Base-by-base conservation (phyloP, 2,329 filamentous ascomycete genomes). In the Apiospora saccharicola region DNA sequence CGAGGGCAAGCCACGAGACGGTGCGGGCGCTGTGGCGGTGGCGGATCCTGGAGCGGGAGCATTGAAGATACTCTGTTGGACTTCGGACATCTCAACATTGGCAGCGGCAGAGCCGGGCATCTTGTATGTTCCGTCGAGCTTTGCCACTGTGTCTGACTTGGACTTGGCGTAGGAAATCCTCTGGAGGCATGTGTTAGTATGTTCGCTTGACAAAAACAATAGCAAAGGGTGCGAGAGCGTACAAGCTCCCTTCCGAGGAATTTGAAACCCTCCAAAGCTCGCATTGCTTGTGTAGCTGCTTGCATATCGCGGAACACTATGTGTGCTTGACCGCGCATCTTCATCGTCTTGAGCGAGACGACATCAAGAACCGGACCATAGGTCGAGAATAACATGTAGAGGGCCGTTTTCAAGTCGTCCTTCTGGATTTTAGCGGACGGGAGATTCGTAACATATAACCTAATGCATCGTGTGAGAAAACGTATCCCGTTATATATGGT, bases 281-380 rank as follows among this genome's bases (percentile, higher is more conserved):
- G 88, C 94, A 99, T 94, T 1, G 96, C 96, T 80, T 98, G 94
- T 34, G 95, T 98, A 70, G 95, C 94, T n/a, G 94, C 91, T 76
- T 98, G 93, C 46, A 96, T 87, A 81, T 99, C 96, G 72, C 94
- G 90, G 81, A 95, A 98, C 19, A 96, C 93, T 73, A 99, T 86
- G 79, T 98, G 96, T 74, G 96, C 96, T 83, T 99, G 96, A 3
- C 96, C 96, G 69, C 96, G 92, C 95, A 98, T 98, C 84, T 94
- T 94, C 81, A 88, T 88, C 1, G 94, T 97, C 85, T 95, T 97
- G 77, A 98, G 87, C 43, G 94, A 94, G 68, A 98, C 93, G 26
- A 99, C 90, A 81, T 99, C 96, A 72, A 99, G 90, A 22, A 99
- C 93, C 0, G 94, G 91, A 53, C 96, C 96, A 81, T 98, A 97